phyloP scores from a whole-genome alignment of 2,329 filamentous ascomycete species.

The Chrysoporthe deuterocubensis region DNA sequence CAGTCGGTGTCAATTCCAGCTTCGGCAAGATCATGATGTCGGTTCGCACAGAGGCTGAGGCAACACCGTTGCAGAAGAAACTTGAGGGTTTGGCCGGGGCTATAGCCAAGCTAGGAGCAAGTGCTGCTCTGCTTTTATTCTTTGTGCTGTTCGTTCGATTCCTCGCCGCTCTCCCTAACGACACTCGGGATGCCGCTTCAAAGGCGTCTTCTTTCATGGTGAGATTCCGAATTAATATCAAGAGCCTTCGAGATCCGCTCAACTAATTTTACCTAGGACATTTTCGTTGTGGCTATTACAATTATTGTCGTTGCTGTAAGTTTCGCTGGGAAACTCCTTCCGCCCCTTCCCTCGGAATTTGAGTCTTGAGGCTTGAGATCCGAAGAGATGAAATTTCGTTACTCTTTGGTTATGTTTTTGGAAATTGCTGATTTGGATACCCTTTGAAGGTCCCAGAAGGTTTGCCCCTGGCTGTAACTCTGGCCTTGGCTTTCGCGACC shows the following conservation, averaged over 20 bases:
- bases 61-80: constrained; percentile 60
- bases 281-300: constrained; percentile 67
- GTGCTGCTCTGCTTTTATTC: constrained; percentile 74
- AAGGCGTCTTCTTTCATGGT: constrained; percentile 62
- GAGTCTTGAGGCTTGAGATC: background rate
- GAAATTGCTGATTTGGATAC: background rate
- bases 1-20: constrained; percentile 58
- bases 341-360: background rate
- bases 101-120: constrained; percentile 57
- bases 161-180: constrained; percentile 62
- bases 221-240: background rate
- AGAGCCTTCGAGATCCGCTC: background rate
- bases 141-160: constrained; percentile 80
- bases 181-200: constrained; percentile 50
- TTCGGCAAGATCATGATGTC: constrained; percentile 62
- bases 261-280: constrained; percentile 39
- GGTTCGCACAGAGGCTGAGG: constrained; percentile 53
- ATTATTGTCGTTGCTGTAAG: constrained; percentile 64
- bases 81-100: constrained; percentile 49
- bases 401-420: too few relatives aligned
- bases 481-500: constrained; percentile 69
- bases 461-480: constrained; percentile 67
- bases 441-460: constrained; percentile 59
- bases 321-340: background rate
- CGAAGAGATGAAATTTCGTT: too few relatives aligned